Conservation (phyloP, 805 yeast genomes). For the Yarrowia deformans region DNA sequence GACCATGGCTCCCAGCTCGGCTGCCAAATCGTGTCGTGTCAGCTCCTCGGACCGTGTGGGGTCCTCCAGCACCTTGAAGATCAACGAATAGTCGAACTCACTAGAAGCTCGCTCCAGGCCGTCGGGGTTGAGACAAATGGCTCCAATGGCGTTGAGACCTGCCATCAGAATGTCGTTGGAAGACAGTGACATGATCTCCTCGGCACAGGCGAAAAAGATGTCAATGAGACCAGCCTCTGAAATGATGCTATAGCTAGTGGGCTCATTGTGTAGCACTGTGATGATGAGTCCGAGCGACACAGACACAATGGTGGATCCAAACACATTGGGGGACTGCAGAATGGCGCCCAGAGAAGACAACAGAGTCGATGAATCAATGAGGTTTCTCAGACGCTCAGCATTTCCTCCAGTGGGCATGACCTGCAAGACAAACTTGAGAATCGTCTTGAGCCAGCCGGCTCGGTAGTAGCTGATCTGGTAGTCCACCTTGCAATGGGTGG, state of each 20-base stretch:
- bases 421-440: constrained; percentile 68
- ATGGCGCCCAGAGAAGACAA: constrained; percentile 62
- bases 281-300: constrained; percentile 69
- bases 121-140: constrained; percentile 76
- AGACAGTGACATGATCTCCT: constrained; percentile 60
- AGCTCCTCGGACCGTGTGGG: constrained; percentile 32
- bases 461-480: constrained; percentile 46
- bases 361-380: constrained; percentile 85
- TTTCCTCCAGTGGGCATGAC: constrained; percentile 78
- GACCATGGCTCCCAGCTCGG: constrained; percentile 32
- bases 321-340: constrained; percentile 60
- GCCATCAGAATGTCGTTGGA: constrained; percentile 65
- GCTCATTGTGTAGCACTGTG: constrained; percentile 84
- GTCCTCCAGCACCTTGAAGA: constrained; percentile 33
- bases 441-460: constrained; percentile 58
- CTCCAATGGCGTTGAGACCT: constrained; percentile 79
- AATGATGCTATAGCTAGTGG: constrained; percentile 82
- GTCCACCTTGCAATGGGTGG: constrained; percentile 57
- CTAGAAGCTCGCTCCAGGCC: constrained; percentile 59
- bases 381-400: constrained; percentile 75
- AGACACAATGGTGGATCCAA: constrained; percentile 72
- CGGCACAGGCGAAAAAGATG: constrained; percentile 65
- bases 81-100: constrained; percentile 25
- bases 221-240: constrained; percentile 80
- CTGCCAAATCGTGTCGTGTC: constrained; percentile 23